Percentiles rank a stretch among this genome's conserved stretches.
phyloP scores from a whole-genome alignment of 2,329 filamentous ascomycete species.

The Penicillium sp. region DNA sequence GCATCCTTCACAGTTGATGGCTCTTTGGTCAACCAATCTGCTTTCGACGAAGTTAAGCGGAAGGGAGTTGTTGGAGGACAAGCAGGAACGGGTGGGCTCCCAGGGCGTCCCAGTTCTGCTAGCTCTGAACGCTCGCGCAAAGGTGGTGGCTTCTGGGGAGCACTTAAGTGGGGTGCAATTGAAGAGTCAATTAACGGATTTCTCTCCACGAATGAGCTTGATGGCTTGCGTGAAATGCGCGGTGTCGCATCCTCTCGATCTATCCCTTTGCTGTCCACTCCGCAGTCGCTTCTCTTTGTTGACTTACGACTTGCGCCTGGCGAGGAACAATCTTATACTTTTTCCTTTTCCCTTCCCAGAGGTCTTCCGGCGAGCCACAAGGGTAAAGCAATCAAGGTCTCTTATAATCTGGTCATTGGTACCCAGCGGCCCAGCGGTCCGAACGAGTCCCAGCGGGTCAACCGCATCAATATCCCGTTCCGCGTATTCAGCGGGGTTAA shows the following conservation, averaged over 20 bases:
- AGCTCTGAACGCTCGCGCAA: constrained; percentile 55
- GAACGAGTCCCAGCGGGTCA: constrained; percentile 78
- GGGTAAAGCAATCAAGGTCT: constrained; percentile 91
- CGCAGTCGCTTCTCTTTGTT: constrained; percentile 94
- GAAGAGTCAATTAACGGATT: constrained; percentile 87
- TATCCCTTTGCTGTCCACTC: constrained; percentile 89
- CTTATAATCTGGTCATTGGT: constrained; percentile 87
- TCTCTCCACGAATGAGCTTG: constrained; percentile 83
- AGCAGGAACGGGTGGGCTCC: constrained; percentile 74
- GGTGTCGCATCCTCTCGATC: constrained; percentile 82
- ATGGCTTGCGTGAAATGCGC: constrained; percentile 94
- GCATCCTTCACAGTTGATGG: constrained; percentile 92
- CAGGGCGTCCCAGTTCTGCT: constrained; percentile 55
- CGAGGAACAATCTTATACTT: constrained; percentile 85
- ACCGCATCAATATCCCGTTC: constrained; percentile 90
- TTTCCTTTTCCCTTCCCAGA: constrained; percentile 81
- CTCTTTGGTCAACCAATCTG: constrained; percentile 83
- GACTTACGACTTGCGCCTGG: constrained; percentile 85
- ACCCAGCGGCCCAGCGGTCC: constrained; percentile 82
- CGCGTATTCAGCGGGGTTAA: constrained; percentile 93
- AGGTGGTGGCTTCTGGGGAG: constrained; percentile 76
- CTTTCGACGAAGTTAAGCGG: constrained; percentile 94
- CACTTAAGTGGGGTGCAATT: constrained; percentile 85
- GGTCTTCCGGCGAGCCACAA: constrained; percentile 90
- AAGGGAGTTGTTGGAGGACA: constrained; percentile 89